Conservation (phyloP, 2,329 filamentous ascomycete genomes). For the Hysterium pulicare region DNA sequence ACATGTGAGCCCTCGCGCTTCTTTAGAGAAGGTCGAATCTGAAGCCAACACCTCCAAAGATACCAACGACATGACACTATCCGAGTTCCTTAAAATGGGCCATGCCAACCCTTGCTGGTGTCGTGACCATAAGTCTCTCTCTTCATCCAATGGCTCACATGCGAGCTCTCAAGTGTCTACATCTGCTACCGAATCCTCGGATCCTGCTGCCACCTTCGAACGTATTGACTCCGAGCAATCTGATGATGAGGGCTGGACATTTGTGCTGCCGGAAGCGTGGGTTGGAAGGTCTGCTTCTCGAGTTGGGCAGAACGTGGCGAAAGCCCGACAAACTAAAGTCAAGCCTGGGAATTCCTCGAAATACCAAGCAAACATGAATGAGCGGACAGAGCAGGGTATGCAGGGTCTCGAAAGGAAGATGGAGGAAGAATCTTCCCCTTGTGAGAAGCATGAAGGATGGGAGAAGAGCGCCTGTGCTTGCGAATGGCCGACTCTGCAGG, state of each 20-base stretch:
- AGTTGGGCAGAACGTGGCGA: neutral
- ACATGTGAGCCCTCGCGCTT: too few relatives aligned
- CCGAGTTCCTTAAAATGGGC: constrained; percentile 18
- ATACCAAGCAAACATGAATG: neutral
- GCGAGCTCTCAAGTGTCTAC: neutral
- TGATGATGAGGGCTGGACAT: constrained; percentile 7
- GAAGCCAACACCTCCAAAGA: too few relatives aligned
- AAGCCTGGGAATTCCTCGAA: neutral
- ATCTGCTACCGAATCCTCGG: neutral
- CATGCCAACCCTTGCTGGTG: constrained; percentile 25
- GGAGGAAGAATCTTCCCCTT: neutral
- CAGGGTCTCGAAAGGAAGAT: neutral
- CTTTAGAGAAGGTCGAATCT: too few relatives aligned
- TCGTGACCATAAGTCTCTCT: neutral
- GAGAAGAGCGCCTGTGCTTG: neutral
- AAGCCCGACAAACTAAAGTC: neutral
- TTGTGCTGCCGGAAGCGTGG: neutral
- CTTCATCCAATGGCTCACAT: neutral
- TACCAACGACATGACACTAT: too few relatives aligned
- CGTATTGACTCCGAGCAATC: neutral
- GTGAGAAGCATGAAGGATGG: neutral
- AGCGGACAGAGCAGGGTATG: neutral
- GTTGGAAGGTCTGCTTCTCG: neutral
- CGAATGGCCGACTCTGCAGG: constrained; percentile 1
- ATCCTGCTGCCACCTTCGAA: neutral